phyloP scores from a whole-genome alignment of 768 basidiomycete species.

The Russula emetica region DNA sequence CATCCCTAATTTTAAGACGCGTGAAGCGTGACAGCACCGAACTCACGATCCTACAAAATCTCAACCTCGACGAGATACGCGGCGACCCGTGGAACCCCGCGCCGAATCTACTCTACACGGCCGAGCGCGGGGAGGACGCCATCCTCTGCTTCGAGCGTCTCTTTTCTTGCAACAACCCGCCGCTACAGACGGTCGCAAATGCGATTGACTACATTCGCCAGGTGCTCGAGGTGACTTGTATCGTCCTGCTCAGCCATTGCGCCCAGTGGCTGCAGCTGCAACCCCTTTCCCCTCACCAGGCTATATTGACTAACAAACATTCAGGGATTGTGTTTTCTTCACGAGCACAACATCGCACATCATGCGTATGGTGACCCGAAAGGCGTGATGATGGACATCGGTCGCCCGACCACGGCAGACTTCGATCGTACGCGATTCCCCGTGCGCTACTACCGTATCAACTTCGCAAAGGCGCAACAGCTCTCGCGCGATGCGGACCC shows the following conservation, averaged over 20 bases:
- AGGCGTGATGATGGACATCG: slow-evolving; percentile 27
- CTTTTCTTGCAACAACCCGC: slow-evolving; percentile 43
- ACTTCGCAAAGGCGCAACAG: slow-evolving; percentile 18
- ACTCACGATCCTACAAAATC: slow-evolving; percentile 40
- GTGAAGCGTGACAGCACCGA: slow-evolving; percentile 32
- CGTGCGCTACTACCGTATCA: slow-evolving; percentile 24
- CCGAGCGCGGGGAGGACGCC: slow-evolving; percentile 41
- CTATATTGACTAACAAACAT: background rate
- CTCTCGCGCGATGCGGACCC: slow-evolving; percentile 15
- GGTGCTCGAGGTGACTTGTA: slow-evolving; percentile 41
- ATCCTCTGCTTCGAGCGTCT: slow-evolving; percentile 47
- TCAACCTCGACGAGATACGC: slow-evolving; percentile 44
- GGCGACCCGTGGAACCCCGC: slow-evolving; percentile 53
- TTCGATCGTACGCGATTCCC: slow-evolving; percentile 19
- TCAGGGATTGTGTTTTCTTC: slow-evolving; percentile 23
- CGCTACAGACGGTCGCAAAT: slow-evolving; percentile 44
- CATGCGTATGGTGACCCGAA: slow-evolving; percentile 11
- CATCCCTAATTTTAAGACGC: slow-evolving; percentile 21
- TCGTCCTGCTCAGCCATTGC: background rate
- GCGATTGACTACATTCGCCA: slow-evolving; percentile 52
- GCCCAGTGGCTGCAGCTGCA: background rate
- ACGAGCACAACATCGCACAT: slow-evolving; percentile 22
- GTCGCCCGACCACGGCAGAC: slow-evolving; percentile 6
- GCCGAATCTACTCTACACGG: slow-evolving; percentile 44
- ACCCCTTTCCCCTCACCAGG: too few species aligned